These are phyloP conservation scores for Metschnikowia baotianmanensis DNA, from an alignment of 805 yeast species.

Conservation along the genomic window DNA sequence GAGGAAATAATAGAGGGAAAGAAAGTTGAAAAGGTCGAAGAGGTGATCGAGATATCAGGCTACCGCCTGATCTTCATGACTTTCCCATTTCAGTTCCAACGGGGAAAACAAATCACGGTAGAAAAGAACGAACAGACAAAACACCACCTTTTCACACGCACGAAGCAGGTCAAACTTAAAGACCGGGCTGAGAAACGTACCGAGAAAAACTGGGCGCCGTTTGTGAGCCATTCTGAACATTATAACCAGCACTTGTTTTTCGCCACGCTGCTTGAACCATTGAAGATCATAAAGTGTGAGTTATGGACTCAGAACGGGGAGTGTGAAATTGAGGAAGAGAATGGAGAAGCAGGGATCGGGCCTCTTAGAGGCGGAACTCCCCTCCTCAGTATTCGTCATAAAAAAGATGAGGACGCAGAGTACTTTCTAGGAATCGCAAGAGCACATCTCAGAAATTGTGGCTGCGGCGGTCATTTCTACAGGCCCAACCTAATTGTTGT, in stretches of 20 bases:
- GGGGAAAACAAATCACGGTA: slow-evolving; percentile 8
- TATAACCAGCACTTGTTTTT: slow-evolving; percentile 29
- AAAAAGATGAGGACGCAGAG: slow-evolving; percentile 25
- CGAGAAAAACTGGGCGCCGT: slow-evolving; percentile 41
- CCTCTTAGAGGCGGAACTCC: slow-evolving; percentile 24
- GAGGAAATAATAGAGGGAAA: neutral
- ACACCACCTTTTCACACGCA: slow-evolving; percentile 7
- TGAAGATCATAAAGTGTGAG: slow-evolving; percentile 30
- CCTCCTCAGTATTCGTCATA: slow-evolving; percentile 12
- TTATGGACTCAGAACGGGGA: slow-evolving; percentile 21
- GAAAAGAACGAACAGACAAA: neutral
- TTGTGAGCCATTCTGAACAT: slow-evolving; percentile 27
- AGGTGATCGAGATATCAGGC: too few species aligned
- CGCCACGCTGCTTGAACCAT: slow-evolving; percentile 32
- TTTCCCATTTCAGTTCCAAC: slow-evolving; percentile 19
- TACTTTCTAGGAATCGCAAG: slow-evolving; percentile 48
- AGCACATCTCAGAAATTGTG: slow-evolving; percentile 42
- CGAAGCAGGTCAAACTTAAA: slow-evolving; percentile 8
- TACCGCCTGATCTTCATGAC: slow-evolving; percentile 14
- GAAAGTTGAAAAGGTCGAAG: too few species aligned
- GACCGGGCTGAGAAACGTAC: slow-evolving; percentile 9
- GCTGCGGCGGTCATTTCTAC: slow-evolving; percentile 43
- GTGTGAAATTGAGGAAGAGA: slow-evolving; percentile 18
- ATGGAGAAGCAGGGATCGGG: slow-evolving; percentile 16
- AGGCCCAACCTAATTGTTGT: slow-evolving; percentile 44